A percentile compares a stretch with the other conserved stretches of the same genome.
phyloP scores from a whole-genome alignment of 257 asterid species.

The Henckelia pumila region DNA sequence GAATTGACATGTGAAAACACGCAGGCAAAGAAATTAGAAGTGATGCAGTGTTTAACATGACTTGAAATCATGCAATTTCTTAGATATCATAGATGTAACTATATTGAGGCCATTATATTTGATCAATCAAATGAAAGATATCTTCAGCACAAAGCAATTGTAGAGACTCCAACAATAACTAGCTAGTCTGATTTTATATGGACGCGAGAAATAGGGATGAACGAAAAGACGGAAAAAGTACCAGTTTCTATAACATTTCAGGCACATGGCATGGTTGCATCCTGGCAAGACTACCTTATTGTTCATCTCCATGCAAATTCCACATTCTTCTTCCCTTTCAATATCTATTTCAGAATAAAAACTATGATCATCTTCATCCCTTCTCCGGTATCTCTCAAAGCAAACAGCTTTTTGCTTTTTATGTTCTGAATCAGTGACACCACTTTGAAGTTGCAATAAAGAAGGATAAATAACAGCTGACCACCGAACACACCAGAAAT shows the following conservation, averaged over 20 bases:
- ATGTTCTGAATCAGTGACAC: constrained; percentile 81
- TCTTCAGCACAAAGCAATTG: not conserved
- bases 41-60: not conserved
- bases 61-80: not conserved
- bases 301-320: constrained; percentile 90
- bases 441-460: constrained; percentile 76
- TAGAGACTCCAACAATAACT: not conserved
- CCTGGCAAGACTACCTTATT: constrained; percentile 82
- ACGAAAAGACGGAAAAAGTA: constrained; percentile 26
- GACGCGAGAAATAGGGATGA: not conserved
- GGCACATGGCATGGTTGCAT: constrained; percentile 84
- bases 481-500: constrained; percentile 26
- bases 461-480: constrained; percentile 94
- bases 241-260: constrained; percentile 96
- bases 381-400: constrained; percentile 71
- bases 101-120: not conserved
- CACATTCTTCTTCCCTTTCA: constrained; percentile 96
- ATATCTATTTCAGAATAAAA: constrained; percentile 57
- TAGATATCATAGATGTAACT: not conserved
- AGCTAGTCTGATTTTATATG: not conserved
- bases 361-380: constrained; percentile 59
- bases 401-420: constrained; percentile 76
- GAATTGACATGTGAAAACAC: not conserved
- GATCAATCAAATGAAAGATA: not conserved
- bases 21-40: not conserved